Evolutionary conservation across 2,329 filamentous ascomycete species (phyloP).

Genomic region (Cladophialophora psammophila): DNA sequence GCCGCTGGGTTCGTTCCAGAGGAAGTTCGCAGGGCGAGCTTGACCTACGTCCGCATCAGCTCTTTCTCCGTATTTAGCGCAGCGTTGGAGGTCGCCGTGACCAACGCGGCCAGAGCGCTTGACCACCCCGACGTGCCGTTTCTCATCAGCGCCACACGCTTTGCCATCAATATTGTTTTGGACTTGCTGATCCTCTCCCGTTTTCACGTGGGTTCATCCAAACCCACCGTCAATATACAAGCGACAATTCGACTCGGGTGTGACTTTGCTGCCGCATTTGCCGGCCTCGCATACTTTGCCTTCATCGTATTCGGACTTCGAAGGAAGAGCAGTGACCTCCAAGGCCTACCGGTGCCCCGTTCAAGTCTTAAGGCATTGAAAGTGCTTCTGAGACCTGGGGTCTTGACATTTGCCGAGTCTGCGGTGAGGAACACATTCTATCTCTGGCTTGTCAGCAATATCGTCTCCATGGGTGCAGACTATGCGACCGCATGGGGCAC

Average conservation of each 20-base stretch:
- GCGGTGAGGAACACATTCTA: slow-evolving; percentile 73
- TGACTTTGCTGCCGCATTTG: slow-evolving; percentile 62
- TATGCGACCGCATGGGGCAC: slow-evolving; percentile 78
- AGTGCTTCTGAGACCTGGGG: slow-evolving; percentile 64
- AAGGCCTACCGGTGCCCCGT: slow-evolving; percentile 20
- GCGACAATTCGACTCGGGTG: slow-evolving; percentile 69
- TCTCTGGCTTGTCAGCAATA: slow-evolving; percentile 71
- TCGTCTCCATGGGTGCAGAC: slow-evolving; percentile 67
- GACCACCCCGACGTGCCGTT: slow-evolving; percentile 74
- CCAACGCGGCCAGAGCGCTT: slow-evolving; percentile 67
- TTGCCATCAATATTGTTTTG: slow-evolving; percentile 70
- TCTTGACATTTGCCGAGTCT: slow-evolving; percentile 69
- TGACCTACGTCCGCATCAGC: slow-evolving; percentile 71
- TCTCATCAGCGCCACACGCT: slow-evolving; percentile 69
- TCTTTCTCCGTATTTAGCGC: slow-evolving; percentile 69
- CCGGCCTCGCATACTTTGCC: slow-evolving; percentile 68
- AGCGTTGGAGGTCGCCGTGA: slow-evolving; percentile 69
- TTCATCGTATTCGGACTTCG: slow-evolving; percentile 29
- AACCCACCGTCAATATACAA: slow-evolving; percentile 69
- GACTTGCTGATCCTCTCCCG: slow-evolving; percentile 72
- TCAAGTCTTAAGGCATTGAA: slow-evolving; percentile 57
- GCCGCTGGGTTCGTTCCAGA: slow-evolving; percentile 69
- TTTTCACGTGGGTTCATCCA: slow-evolving; percentile 47
- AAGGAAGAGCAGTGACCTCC: slow-evolving; percentile 23
- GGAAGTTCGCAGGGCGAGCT: slow-evolving; percentile 62